Percentiles rank a stretch among this genome's conserved stretches.
Evolutionary conservation across 1,139 yeast genomes (phyloP).

Genomic region (Yamadazyma songkhlaensis): DNA sequence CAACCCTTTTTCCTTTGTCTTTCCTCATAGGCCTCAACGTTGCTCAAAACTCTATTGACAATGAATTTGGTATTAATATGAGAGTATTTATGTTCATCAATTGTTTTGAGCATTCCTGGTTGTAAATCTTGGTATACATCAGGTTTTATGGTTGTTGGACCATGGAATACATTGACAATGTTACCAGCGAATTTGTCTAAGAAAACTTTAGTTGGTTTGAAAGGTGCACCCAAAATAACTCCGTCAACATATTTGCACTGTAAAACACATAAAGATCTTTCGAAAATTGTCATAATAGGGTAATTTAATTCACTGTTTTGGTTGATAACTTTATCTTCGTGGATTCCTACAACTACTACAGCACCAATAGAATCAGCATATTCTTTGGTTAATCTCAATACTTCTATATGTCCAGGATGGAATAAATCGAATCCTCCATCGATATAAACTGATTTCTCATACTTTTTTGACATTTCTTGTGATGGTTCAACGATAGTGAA

Average conservation of each 20-base stretch:
- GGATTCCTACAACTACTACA: conserved; percentile 66
- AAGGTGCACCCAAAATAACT: conserved; percentile 68
- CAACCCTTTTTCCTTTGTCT: conserved; percentile 78
- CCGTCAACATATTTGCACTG: conserved; percentile 87
- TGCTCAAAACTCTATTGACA: conserved; percentile 63
- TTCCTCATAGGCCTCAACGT: conserved; percentile 69
- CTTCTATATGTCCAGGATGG: conserved; percentile 89
- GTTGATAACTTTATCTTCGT: conserved; percentile 61
- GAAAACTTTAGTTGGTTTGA: conserved; percentile 41
- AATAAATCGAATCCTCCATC: conserved; percentile 92
- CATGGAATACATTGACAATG: conserved; percentile 56
- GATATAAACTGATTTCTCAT: conserved; percentile 47
- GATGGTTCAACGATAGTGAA: conserved; percentile 38
- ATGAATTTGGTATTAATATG: conserved; percentile 62
- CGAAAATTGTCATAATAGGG: conserved; percentile 86
- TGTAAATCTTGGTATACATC: conserved; percentile 45
- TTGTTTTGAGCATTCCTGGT: conserved; percentile 36
- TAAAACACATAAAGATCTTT: conserved; percentile 80
- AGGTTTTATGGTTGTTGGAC: conserved; percentile 48
- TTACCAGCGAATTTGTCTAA: conserved; percentile 35
- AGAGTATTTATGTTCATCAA: conserved; percentile 57
- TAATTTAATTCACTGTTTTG: conserved; percentile 60
- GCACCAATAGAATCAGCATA: conserved; percentile 37
- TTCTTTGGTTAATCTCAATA: conserved; percentile 45
- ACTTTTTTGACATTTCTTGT: conserved; percentile 18